These are phyloP conservation scores for Phlyctochytrium planicorne DNA, from an alignment of 192 early-diverging fungal genomes.

Conservation along the genomic window DNA sequence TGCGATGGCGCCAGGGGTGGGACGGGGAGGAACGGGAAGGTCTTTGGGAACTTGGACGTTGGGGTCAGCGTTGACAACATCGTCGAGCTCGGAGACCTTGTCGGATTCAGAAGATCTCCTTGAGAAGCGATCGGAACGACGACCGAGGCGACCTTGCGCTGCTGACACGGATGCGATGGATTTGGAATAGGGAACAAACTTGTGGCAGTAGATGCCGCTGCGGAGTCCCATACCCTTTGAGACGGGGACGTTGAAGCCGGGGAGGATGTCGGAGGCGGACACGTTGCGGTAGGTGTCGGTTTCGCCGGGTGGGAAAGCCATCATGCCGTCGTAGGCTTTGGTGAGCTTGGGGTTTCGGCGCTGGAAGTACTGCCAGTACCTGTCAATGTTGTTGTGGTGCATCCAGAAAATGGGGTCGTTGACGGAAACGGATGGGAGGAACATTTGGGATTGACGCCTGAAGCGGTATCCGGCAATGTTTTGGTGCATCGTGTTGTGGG, in stretches of 20 bases:
- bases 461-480: conserved; percentile 12
- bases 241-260: conserved; percentile 10
- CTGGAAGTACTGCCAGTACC: conserved; percentile 37
- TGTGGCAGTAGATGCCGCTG: not conserved
- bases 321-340: not conserved
- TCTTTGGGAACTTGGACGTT: not conserved
- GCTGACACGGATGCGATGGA: not conserved
- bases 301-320: not conserved
- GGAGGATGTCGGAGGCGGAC: not conserved
- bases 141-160: not conserved
- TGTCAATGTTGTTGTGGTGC: conserved; percentile 49
- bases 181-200: not conserved
- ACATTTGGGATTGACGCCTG: not conserved
- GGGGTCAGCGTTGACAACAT: not conserved
- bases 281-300: not conserved
- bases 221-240: not conserved
- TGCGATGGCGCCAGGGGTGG: not conserved
- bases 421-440: not conserved
- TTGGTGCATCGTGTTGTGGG: conserved; percentile 37
- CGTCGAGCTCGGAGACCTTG: not conserved
- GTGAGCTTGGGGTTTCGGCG: conserved; percentile 17
- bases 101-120: not conserved
- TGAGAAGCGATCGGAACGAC: not conserved
- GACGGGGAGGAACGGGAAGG: not conserved
- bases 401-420: conserved; percentile 45